Evolutionary conservation across 1,139 yeast species (phyloP).

Genomic region (Scheffersomyces lignicola): DNA sequence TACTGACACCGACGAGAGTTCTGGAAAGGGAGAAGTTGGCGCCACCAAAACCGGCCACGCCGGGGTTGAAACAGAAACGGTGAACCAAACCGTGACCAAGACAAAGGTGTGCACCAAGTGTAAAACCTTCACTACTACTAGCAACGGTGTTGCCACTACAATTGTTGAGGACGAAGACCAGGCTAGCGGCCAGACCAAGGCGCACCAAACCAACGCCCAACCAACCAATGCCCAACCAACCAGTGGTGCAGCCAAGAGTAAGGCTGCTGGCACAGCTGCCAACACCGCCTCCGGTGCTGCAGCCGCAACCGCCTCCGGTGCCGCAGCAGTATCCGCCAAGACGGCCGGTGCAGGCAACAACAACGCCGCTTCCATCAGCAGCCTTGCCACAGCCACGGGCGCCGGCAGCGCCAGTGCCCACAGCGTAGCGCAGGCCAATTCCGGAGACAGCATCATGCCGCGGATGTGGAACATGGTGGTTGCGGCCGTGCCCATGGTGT

Average conservation of each 20-base stretch:
- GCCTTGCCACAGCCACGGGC: no score
- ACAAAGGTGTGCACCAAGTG: not conserved
- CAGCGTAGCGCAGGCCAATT: not conserved
- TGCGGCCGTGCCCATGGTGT: not conserved
- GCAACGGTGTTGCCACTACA: not conserved
- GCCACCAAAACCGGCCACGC: not conserved
- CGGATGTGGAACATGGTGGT: not conserved
- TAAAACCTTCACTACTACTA: not conserved
- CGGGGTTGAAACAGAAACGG: not conserved
- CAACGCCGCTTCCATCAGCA: no score
- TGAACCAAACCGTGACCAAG: not conserved
- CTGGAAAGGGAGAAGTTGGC: no score
- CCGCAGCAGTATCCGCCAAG: no score
- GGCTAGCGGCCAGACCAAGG: no score
- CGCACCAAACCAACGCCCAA: no score
- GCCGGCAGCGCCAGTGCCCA: slow-evolving; percentile 1
- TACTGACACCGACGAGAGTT: no score
- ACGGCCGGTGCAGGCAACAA: no score
- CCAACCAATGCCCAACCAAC: no score
- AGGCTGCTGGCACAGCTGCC: slow-evolving; percentile 40
- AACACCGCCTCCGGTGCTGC: slow-evolving; percentile 34
- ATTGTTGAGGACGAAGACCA: not conserved
- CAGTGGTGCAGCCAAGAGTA: slow-evolving; percentile 41
- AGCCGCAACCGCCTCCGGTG: no score
- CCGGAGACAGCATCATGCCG: not conserved